A percentile compares a stretch with the other conserved stretches of the same genome.
Evolutionary conservation across 164 flowering plant genomes (phyloP).

Genomic region (Tinospora cordifolia): DNA sequence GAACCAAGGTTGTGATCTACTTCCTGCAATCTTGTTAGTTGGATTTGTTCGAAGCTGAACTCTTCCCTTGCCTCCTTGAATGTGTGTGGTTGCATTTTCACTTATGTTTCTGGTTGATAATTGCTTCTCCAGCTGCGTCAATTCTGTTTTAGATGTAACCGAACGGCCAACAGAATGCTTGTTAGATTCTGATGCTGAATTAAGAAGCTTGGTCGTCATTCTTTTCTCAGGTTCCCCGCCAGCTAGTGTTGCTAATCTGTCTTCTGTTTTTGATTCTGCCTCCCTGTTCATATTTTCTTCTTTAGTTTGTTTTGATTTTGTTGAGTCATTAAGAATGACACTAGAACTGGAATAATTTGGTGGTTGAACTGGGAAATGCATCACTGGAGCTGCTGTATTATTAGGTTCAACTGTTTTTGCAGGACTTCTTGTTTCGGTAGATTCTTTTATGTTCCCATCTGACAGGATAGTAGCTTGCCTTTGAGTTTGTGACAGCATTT

Average conservation of each 20-base stretch:
- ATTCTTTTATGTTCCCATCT: not conserved
- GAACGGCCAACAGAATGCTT: constrained; percentile 5
- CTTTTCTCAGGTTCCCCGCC: not conserved
- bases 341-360: not conserved
- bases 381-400: not conserved
- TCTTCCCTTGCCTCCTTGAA: not conserved
- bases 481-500: not conserved
- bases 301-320: constrained; percentile 10
- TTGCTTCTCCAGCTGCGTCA: constrained; percentile 19
- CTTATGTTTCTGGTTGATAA: not conserved
- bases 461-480: not conserved
- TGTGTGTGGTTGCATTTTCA: not conserved
- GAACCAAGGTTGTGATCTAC: not conserved
- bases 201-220: not conserved
- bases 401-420: not conserved
- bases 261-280: constrained; percentile 12
- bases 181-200: constrained; percentile 13
- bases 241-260: constrained; percentile 3
- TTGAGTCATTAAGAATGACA: not conserved
- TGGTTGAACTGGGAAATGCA: not conserved
- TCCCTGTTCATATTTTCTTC: constrained; percentile 16
- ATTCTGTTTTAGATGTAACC: constrained; percentile 9
- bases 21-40: not conserved
- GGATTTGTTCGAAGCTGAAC: not conserved
- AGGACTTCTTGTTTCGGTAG: not conserved